Evolutionary conservation across 73 alveolate genomes (phyloP), one percentile per base, ranked within the genome.

Genomic region (Breviolum minutum): DNA sequence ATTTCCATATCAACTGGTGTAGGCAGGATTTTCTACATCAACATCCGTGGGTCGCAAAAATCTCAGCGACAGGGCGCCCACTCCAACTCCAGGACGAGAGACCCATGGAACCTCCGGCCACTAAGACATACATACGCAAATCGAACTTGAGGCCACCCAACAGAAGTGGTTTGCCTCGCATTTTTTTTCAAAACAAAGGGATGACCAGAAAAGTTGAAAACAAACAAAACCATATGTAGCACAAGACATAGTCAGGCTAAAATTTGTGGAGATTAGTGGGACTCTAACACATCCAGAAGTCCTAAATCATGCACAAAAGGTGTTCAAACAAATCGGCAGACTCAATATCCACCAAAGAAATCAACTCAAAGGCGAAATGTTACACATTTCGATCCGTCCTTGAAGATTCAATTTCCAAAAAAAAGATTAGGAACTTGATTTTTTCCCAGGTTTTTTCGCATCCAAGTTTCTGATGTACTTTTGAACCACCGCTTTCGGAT

Each of bases 111-210:
- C 99, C 99, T 0, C 99, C 99, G 7, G 93, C 94, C 19, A 99
- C 83, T 60, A 94, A 81, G n/a, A 99, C 99, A 88, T 99, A 99
- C 94, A 99, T 89, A 27, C 99, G 96, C 87, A 99, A 82, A 93
- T 99, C 99, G 83, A 99, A 99, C 91, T 99, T 99, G 99, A 99
- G 99, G 27, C 99, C 95, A 68, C 98, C 95, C 83, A 95, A 30
- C 26, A 99, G 99, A 62, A 99, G 92, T 2, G 99, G 99, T 26
- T 95, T 91, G 87, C 99, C 99, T 82, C 8, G 24, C 26, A 66
- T 66, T 66, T 66, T 17, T 13, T 66, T 17, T 13, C 74, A 13
- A 17, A 17, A 11, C 74, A 11, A 66, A 66, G 74, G 74, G 74
- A 66, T 66, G 74, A 66, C 11, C 74, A 11, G 24, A 17, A n/a